A percentile compares a stretch with the other conserved stretches of the same genome.
These are phyloP conservation scores for Ganoderma lucidum DNA, from an alignment of 1,284 basidiomycete species.

Conservation along the genomic window DNA sequence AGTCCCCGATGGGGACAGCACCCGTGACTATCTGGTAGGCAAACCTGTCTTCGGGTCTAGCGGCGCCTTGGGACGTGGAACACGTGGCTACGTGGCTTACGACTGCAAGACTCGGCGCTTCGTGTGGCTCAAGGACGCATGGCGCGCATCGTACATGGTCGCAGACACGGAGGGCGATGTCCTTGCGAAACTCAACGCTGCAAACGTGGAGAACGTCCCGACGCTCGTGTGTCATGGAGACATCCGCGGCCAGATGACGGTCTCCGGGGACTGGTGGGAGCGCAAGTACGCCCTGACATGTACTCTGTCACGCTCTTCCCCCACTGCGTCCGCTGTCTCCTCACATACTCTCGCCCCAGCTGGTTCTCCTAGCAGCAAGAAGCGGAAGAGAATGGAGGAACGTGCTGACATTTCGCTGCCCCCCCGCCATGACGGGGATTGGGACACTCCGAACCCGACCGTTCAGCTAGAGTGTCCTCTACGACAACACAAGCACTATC, in stretches of 20 bases:
- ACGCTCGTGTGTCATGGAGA: no score
- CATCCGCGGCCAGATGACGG: background rate
- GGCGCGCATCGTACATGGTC: constrained; percentile 9
- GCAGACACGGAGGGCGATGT: constrained; percentile 12
- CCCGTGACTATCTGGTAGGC: constrained; percentile 1
- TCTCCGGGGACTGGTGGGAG: background rate
- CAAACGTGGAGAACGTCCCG: background rate
- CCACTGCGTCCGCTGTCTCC: background rate
- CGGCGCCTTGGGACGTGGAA: constrained; percentile 12
- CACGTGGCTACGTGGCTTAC: constrained; percentile 16
- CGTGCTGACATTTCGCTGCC: no score
- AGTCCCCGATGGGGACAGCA: background rate
- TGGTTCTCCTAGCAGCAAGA: no score
- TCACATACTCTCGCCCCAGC: background rate
- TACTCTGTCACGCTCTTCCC: background rate
- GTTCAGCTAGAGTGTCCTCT: no score
- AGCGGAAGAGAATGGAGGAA: background rate
- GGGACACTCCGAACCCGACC: no score
- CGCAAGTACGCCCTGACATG: background rate
- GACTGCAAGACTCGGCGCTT: background rate
- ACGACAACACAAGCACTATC: constrained; percentile 20
- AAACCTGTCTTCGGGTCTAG: background rate
- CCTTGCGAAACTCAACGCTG: constrained; percentile 5
- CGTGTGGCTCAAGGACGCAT: constrained; percentile 23
- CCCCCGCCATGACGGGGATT: no score